Evolutionary conservation across 2,329 filamentous ascomycete species (phyloP).

Genomic region (Elsinoe arachidis): DNA sequence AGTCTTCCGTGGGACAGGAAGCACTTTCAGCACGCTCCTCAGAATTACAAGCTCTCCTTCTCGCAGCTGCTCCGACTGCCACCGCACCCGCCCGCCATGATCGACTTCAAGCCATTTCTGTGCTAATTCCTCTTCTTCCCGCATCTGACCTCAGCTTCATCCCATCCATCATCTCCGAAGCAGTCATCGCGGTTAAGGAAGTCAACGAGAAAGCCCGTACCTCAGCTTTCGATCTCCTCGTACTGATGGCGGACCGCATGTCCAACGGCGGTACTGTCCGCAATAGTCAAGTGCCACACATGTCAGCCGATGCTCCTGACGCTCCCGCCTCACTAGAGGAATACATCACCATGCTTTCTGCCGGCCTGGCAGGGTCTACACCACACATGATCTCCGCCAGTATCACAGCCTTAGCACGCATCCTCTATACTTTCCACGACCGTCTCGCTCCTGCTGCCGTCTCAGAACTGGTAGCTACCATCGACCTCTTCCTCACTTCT

Average conservation of each 20-base stretch:
- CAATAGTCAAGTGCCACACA: slow-evolving; percentile 78
- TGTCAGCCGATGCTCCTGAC: slow-evolving; percentile 67
- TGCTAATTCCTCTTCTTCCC: slow-evolving; percentile 71
- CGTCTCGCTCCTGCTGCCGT: slow-evolving; percentile 61
- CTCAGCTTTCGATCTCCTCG: slow-evolving; percentile 79
- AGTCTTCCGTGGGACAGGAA: slow-evolving; percentile 66
- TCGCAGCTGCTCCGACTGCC: slow-evolving; percentile 73
- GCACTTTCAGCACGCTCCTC: slow-evolving; percentile 66
- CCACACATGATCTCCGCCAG: slow-evolving; percentile 97
- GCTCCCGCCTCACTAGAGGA: slow-evolving; percentile 81
- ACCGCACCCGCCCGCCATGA: slow-evolving; percentile 80
- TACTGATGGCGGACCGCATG: slow-evolving; percentile 81
- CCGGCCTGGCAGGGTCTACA: slow-evolving; percentile 82
- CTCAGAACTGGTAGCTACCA: slow-evolving; percentile 79
- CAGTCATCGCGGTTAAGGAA: slow-evolving; percentile 94
- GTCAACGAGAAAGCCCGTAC: slow-evolving; percentile 91
- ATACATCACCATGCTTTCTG: slow-evolving; percentile 97
- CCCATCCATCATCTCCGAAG: slow-evolving; percentile 80
- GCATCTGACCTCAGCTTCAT: slow-evolving; percentile 81
- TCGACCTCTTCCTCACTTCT: slow-evolving; percentile 91
- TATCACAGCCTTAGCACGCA: slow-evolving; percentile 89
- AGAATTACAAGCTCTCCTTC: slow-evolving; percentile 74
- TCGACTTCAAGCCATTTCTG: slow-evolving; percentile 70
- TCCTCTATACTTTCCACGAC: slow-evolving; percentile 82
- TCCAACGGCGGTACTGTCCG: slow-evolving; percentile 65